phyloP scores from a whole-genome alignment of 1,284 basidiomycete genomes.

The Thecaphora thlaspeos region DNA sequence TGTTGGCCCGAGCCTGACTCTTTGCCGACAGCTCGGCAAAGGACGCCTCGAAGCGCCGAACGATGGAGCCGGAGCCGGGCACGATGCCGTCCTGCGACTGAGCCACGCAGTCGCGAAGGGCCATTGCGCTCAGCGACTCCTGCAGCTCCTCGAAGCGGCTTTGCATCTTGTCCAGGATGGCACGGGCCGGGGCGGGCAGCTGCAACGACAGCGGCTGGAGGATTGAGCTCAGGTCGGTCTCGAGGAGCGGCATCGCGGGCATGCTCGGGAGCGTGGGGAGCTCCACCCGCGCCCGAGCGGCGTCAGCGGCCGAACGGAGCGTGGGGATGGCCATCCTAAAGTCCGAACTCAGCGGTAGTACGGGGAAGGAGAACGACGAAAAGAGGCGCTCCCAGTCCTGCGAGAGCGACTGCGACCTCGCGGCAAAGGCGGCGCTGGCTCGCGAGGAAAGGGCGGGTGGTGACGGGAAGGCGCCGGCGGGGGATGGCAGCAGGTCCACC shows the following conservation, averaged over 20 bases:
- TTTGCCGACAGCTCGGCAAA: slow-evolving; percentile 20
- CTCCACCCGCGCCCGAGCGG: slow-evolving; percentile 15
- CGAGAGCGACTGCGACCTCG: slow-evolving; percentile 34
- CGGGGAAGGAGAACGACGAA: slow-evolving; percentile 22
- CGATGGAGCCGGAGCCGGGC: slow-evolving; percentile 2
- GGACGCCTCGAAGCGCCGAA: slow-evolving; percentile 27
- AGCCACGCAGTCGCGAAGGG: slow-evolving; percentile 30
- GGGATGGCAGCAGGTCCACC: slow-evolving; percentile 21
- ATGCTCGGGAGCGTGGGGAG: slow-evolving; percentile 21
- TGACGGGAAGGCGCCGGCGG: slow-evolving; percentile 1
- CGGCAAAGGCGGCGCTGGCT: slow-evolving; percentile 33
- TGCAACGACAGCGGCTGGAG: slow-evolving; percentile 27
- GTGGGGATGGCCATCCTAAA: slow-evolving; percentile 22
- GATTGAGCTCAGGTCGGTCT: slow-evolving; percentile 31
- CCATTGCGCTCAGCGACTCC: slow-evolving; percentile 37
- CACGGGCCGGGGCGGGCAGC: slow-evolving; percentile 22
- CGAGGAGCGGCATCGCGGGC: slow-evolving; percentile 23
- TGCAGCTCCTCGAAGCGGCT: slow-evolving; percentile 34
- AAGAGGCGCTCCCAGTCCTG: slow-evolving; percentile 35
- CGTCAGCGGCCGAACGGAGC: slow-evolving; percentile 25
- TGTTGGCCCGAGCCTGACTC: slow-evolving; percentile 24
- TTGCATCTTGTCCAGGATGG: slow-evolving; percentile 37
- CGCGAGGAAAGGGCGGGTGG: slow-evolving; percentile 6
- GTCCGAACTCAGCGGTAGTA: slow-evolving; percentile 18
- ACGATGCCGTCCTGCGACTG: slow-evolving; percentile 1